phyloP scores from a whole-genome alignment of 805 yeast species.

The Candida ascalaphidarum region DNA sequence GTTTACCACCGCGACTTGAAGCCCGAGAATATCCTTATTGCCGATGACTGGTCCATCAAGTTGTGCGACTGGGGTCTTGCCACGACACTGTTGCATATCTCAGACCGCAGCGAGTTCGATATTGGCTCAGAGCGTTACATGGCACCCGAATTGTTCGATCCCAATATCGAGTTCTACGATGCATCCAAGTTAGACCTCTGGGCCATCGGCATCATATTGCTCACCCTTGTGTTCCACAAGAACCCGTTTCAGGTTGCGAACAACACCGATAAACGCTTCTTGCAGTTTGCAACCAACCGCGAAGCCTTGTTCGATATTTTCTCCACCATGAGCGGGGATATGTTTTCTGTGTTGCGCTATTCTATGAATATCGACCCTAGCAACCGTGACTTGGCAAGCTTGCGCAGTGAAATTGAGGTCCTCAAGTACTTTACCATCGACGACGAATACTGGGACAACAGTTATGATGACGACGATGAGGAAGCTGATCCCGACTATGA shows the following conservation, averaged over 20 bases:
- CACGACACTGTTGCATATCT: slow-evolving; percentile 42
- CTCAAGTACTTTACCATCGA: slow-evolving; percentile 74
- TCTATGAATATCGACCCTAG: slow-evolving; percentile 79
- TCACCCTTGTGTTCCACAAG: slow-evolving; percentile 81
- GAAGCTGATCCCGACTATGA: slow-evolving; percentile 14
- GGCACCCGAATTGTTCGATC: slow-evolving; percentile 88
- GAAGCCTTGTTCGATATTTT: slow-evolving; percentile 89
- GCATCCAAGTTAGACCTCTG: slow-evolving; percentile 82
- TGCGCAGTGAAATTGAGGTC: slow-evolving; percentile 51
- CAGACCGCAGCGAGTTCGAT: slow-evolving; percentile 55
- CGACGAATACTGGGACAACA: slow-evolving; percentile 39
- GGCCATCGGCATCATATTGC: slow-evolving; percentile 78
- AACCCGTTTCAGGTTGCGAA: slow-evolving; percentile 82
- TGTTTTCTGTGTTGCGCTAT: slow-evolving; percentile 75
- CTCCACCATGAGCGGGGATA: slow-evolving; percentile 79
- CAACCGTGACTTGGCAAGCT: slow-evolving; percentile 59
- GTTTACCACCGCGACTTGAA: slow-evolving; percentile 51
- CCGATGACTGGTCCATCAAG: slow-evolving; percentile 45
- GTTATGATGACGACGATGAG: slow-evolving; percentile 38
- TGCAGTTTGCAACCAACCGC: slow-evolving; percentile 79
- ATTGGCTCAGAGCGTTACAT: slow-evolving; percentile 87
- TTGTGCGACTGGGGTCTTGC: slow-evolving; percentile 56
- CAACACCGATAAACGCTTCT: slow-evolving; percentile 70
- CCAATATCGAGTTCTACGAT: slow-evolving; percentile 50
- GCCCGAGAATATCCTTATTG: slow-evolving; percentile 44